Percentiles rank a stretch among this genome's conserved stretches.
These are phyloP conservation scores for Beauveria varroae DNA, from an alignment of 2,329 filamentous ascomycete species.

Conservation along the genomic window DNA sequence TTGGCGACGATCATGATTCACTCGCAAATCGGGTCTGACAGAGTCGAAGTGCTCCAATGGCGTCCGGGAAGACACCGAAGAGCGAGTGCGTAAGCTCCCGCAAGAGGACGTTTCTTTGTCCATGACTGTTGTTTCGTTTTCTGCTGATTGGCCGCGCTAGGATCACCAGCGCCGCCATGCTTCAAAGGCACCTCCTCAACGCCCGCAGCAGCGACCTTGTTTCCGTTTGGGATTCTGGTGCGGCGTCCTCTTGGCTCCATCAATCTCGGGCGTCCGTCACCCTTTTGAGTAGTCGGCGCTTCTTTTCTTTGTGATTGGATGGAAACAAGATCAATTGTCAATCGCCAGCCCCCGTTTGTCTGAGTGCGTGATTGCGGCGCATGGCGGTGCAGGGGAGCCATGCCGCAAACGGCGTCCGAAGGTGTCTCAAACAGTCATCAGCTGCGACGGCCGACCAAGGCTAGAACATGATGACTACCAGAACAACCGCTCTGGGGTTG, in stretches of 20 bases:
- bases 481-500: too few relatives aligned
- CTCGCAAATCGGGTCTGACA: conserved; percentile 74
- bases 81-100: conserved; percentile 34
- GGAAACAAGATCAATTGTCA: too few relatives aligned
- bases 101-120: background rate
- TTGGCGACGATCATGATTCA: conserved; percentile 60
- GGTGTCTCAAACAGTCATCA: too few relatives aligned
- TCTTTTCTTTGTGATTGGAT: background rate
- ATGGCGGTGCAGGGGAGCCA: too few relatives aligned
- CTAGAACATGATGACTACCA: too few relatives aligned
- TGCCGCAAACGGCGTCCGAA: too few relatives aligned
- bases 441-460: too few relatives aligned
- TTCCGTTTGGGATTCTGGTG: background rate
- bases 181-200: background rate
- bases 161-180: background rate
- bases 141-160: too few relatives aligned
- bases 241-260: background rate
- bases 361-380: too few relatives aligned
- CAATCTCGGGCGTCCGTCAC: background rate
- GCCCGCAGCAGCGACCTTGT: background rate
- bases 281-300: too few relatives aligned
- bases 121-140: background rate
- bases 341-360: too few relatives aligned
- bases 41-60: conserved; percentile 71
- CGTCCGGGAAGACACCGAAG: conserved; percentile 56